These are phyloP conservation scores for Pelargonium australe DNA, from an alignment of 441 rosid species.

Conservation along the genomic window DNA sequence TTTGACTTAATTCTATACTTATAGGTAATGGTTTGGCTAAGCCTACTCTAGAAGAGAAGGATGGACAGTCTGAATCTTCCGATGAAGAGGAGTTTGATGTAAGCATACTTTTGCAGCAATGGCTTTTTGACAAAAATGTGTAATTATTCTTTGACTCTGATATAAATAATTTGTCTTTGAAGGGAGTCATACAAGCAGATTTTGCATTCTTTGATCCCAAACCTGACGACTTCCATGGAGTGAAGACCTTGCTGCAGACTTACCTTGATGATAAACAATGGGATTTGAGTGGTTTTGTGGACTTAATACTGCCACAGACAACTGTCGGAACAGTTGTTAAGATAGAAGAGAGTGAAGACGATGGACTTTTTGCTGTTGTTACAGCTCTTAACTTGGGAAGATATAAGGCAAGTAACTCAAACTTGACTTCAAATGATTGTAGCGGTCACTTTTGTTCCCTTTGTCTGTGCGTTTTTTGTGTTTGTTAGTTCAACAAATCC, in stretches of 20 bases:
- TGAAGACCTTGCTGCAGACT: constrained; percentile 52
- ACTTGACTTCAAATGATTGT: not conserved
- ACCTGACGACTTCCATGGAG: constrained; percentile 65
- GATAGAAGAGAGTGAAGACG: constrained; percentile 62
- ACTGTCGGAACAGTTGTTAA: constrained; percentile 85
- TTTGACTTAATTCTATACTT: not conserved
- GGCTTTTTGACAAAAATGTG: not conserved
- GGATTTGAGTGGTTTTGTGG: constrained; percentile 86
- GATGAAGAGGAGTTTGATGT: constrained; percentile 66
- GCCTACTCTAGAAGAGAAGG: constrained; percentile 18
- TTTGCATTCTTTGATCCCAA: constrained; percentile 88
- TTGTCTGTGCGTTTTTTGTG: no score
- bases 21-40: constrained; percentile 30
- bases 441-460: not conserved
- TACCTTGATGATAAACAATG: constrained; percentile 66
- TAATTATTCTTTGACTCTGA: not conserved
- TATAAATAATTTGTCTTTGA: constrained; percentile 10
- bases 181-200: constrained; percentile 80
- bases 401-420: constrained; percentile 47
- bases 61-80: constrained; percentile 35
- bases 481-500: not conserved
- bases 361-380: constrained; percentile 50
- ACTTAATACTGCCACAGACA: constrained; percentile 65
- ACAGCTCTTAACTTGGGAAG: constrained; percentile 68
- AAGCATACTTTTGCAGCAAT: constrained; percentile 12